Evolutionary conservation across 192 early-diverging fungal genomes (phyloP), one percentile per base, ranked within the genome.

Genomic region (Rhizophlyctis rosea): DNA sequence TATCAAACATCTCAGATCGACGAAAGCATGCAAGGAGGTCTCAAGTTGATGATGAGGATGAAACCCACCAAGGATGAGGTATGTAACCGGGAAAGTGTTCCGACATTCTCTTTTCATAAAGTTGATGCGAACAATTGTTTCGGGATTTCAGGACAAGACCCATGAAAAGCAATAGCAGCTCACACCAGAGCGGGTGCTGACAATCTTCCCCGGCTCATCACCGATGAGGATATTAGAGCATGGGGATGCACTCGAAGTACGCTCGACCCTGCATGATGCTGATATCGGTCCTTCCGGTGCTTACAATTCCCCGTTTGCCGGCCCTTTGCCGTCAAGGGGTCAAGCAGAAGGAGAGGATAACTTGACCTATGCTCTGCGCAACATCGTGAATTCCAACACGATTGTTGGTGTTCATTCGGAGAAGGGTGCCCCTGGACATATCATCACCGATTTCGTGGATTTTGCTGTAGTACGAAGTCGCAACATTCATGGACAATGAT

Each of bases 241-340:
- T 99, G 87, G 96, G 95, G 27, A 74, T 99, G 24, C 86, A 88
- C 56, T 85, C 88, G 30, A 84, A 93, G 61, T 98, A 81, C 79
- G 95, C 95, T 16, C 84, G 95, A 16, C 96, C 96, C 4, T 95
- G 96, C 72, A 98, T 95, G 96, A 95, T 99, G 93, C 81, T 98
- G 54, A 81, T 96, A 56, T 90, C 92, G 4, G 88, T 93, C 18
- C 79, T 99, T 61, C 92, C 96, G 18, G 94, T 98, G 5, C 93
- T 95, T 35, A 95, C 97, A 1, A 91, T n/a, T 93, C 76, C 81
- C 94, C 4, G 97, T 99, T 28, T 91, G 97, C 47, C 97, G 95
- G 21, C 92, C 93, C 67, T 91, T 98, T 70, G 86, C 88, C 64
- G 91, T 94, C 87, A 91, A 95, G n/a, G 54, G 94, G 93, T 48